A percentile compares a stretch with the other conserved stretches of the same genome.
These are phyloP conservation scores for Tylopilus subfusipes DNA, from an alignment of 768 basidiomycete genomes.

Conservation along the genomic window DNA sequence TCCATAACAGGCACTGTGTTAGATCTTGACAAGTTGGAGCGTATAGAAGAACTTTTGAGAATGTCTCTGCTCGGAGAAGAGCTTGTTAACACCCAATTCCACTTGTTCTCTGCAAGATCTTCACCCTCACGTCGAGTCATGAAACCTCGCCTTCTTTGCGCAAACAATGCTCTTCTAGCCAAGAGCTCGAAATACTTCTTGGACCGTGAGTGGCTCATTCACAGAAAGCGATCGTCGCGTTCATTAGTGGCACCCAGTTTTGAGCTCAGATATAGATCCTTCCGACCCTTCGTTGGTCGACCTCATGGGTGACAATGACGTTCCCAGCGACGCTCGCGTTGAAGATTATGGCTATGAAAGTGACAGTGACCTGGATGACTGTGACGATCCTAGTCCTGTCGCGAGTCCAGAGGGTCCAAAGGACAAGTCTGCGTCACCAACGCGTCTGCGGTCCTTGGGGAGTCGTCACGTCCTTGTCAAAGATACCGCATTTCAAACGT, in stretches of 20 bases:
- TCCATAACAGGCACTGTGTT: too few species aligned
- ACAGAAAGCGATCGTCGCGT: neutral
- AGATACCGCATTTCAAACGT: constrained; percentile 30
- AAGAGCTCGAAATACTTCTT: constrained; percentile 15
- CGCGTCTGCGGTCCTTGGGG: neutral
- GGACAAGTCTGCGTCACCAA: neutral
- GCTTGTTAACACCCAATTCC: constrained; percentile 20
- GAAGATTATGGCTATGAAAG: neutral
- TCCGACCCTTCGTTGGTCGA: constrained; percentile 13
- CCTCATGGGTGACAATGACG: constrained; percentile 9
- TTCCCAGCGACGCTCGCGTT: neutral
- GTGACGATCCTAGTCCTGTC: neutral
- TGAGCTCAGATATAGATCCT: constrained; percentile 7
- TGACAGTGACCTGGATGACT: neutral
- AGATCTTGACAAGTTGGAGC: too few species aligned
- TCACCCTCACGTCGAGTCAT: constrained; percentile 3
- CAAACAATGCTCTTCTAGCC: constrained; percentile 27
- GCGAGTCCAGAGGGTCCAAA: neutral
- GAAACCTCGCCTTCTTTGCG: constrained; percentile 23
- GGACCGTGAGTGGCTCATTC: neutral
- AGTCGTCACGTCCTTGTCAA: constrained; percentile 24
- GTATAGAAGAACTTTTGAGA: constrained; percentile 20
- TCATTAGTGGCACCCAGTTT: constrained; percentile 28
- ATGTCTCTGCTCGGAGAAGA: neutral
- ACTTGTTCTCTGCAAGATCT: constrained; percentile 26